Percentiles rank a stretch among this genome's conserved stretches.
phyloP scores from a whole-genome alignment of 2,329 filamentous ascomycete genomes.

The Daldinia sp. region DNA sequence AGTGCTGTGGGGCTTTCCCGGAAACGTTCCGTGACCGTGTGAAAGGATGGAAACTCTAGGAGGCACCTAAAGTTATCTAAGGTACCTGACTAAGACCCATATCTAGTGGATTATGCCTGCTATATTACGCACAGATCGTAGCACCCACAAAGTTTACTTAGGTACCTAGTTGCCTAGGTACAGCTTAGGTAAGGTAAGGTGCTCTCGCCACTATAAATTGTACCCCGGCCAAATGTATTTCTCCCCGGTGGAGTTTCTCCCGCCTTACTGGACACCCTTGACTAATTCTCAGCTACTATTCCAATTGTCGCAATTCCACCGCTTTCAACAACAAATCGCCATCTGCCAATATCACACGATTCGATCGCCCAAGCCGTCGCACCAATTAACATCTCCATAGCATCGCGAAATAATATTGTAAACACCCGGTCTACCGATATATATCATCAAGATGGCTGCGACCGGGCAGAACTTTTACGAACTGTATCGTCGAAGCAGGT shows the following conservation, averaged over 20 bases:
- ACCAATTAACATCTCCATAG: not conserved
- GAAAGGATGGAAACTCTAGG: no score
- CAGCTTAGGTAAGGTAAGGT: no score
- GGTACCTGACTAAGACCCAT: no score
- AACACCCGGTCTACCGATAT: not conserved
- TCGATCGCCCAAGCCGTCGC: not conserved
- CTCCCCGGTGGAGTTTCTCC: not conserved
- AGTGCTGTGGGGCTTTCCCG: constrained; percentile 32
- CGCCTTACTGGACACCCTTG: not conserved
- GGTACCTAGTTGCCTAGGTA: no score
- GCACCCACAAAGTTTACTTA: no score
- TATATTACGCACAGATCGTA: no score
- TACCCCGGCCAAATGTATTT: not conserved
- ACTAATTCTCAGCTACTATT: constrained; percentile 21
- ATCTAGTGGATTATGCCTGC: no score
- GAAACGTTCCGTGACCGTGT: constrained; percentile 24
- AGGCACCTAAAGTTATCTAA: no score
- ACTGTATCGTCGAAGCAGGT: constrained; percentile 98
- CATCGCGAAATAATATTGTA: not conserved
- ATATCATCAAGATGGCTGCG: constrained; percentile 50
- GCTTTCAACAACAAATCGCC: constrained; percentile 14
- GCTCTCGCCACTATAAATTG: not conserved
- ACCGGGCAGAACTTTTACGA: constrained; percentile 78
- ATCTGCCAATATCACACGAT: not conserved
- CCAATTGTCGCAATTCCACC: constrained; percentile 14